These are phyloP conservation scores for Lophium mytilinum DNA, from an alignment of 495 filamentous ascomycete species.

Conservation along the genomic window DNA sequence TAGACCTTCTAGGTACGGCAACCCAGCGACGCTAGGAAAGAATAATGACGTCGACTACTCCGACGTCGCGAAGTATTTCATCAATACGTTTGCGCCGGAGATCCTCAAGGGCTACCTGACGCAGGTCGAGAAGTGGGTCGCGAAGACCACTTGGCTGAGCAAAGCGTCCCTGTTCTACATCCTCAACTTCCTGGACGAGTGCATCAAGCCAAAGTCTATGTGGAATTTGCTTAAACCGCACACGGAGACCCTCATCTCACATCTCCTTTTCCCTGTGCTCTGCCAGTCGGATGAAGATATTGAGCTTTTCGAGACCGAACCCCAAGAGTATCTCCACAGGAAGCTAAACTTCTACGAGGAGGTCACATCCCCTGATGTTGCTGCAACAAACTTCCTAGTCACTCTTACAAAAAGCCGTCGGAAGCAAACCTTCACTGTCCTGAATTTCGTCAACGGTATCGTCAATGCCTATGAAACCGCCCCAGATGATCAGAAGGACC, in stretches of 20 bases:
- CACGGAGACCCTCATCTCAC: constrained; percentile 80
- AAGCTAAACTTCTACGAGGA: constrained; percentile 98
- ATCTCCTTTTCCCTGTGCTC: constrained; percentile 89
- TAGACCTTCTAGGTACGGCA: constrained; percentile 66
- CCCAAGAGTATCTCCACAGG: constrained; percentile 90
- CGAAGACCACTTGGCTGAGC: constrained; percentile 90
- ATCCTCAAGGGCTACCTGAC: constrained; percentile 87
- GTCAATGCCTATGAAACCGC: constrained; percentile 84
- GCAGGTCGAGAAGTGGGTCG: constrained; percentile 94
- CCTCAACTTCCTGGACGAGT: constrained; percentile 89
- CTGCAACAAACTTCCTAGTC: constrained; percentile 92
- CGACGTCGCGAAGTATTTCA: constrained; percentile 81
- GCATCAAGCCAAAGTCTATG: constrained; percentile 93
- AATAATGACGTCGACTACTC: constrained; percentile 61
- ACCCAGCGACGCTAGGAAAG: constrained; percentile 60
- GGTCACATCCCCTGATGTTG: constrained; percentile 89
- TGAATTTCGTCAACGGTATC: constrained; percentile 86
- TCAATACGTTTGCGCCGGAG: constrained; percentile 83
- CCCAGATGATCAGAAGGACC: constrained; percentile 77
- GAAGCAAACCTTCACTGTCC: constrained; percentile 89
- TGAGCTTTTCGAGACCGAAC: constrained; percentile 87
- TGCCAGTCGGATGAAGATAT: constrained; percentile 90
- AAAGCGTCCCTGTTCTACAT: constrained; percentile 87
- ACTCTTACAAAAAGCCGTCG: constrained; percentile 88
- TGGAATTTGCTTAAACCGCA: constrained; percentile 92